Base-by-base conservation (phyloP, 495 filamentous ascomycete species). In the Rhizodiscina lignyota region DNA sequence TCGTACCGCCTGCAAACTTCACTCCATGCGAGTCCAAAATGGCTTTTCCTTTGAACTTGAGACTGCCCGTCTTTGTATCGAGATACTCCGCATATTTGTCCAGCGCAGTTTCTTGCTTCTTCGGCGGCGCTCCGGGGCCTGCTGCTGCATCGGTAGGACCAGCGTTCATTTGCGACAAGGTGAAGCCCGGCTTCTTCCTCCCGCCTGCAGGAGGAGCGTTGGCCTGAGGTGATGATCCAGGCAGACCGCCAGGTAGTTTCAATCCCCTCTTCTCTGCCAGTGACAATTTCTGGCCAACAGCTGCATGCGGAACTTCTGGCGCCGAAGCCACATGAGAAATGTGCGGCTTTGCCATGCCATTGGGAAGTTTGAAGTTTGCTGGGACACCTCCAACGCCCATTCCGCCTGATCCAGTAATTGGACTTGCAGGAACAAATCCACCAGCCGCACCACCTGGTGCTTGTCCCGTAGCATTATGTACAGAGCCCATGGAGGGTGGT, bases 1-100 rank as follows among this genome's bases (percentile, higher is more conserved):
- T 84, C 18, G 74, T 79, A 2, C 89, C 89, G 19, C 75, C 79
- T 2, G 82, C 78, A 48, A 99, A 99, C 44, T 96, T 73, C 34
- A 99, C 81, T 17, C 89, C 89, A 34, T 79, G 73, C 2, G 79
- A 75, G 36, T 84, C 82, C 21, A 99, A 74, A 16, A 82, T 70
- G 3, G 89, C 89, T 41, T 94, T 94, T 40, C 84, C 85, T 42
- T 83, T 84, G 55, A 99, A 99, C 15, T 76, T 87, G 38, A 99
- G 58, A 18, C 79, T 91, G 12, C 89, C 89, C 18, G 82, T 77
- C 51, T 94, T 80, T 1, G 83, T 77, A 49, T 99, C 83, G 40
- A 99, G 81, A 44, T 78, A 87, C 36, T 94, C 72, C 6, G 85
- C 74, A 56, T 92, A 96, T 53, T 93, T 86, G 55, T 76, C 84